Evolutionary conservation across 1,284 basidiomycete genomes (phyloP).

Genomic region (Mycosarcoma mackinlayi): DNA sequence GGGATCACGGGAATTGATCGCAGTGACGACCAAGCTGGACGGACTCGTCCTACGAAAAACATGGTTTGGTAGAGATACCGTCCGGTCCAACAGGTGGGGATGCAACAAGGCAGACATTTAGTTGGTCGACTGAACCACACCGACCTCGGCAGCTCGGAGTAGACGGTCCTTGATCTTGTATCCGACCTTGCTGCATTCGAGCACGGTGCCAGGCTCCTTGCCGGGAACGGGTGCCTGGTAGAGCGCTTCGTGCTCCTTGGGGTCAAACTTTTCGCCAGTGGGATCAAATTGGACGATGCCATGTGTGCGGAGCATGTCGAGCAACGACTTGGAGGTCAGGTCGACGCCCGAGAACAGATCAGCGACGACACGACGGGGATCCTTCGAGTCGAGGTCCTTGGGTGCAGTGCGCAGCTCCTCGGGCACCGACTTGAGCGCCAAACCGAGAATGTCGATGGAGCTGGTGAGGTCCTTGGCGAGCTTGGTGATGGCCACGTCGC

Average conservation of each 20-base stretch:
- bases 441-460: slow-evolving; percentile 88
- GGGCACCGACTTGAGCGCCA: slow-evolving; percentile 87
- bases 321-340: slow-evolving; percentile 87
- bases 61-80: no score
- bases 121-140: slow-evolving; percentile 75
- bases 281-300: slow-evolving; percentile 92
- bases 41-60: neutral
- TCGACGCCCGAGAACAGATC: slow-evolving; percentile 81
- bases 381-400: slow-evolving; percentile 64
- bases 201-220: slow-evolving; percentile 87
- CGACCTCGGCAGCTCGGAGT: slow-evolving; percentile 93
- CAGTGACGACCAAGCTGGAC: neutral
- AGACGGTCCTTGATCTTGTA: slow-evolving; percentile 74
- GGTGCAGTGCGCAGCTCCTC: slow-evolving; percentile 62
- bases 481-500: slow-evolving; percentile 89
- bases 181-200: slow-evolving; percentile 90
- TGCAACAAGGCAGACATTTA: no score
- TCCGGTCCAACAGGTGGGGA: no score
- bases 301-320: slow-evolving; percentile 89
- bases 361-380: slow-evolving; percentile 54
- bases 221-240: slow-evolving; percentile 90
- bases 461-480: slow-evolving; percentile 90
- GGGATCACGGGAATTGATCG: neutral
- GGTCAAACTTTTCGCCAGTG: slow-evolving; percentile 90
- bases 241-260: slow-evolving; percentile 92